These are phyloP conservation scores for Ettlia oleoabundans DNA, from an alignment of 139 green algal species.

Conservation along the genomic window DNA sequence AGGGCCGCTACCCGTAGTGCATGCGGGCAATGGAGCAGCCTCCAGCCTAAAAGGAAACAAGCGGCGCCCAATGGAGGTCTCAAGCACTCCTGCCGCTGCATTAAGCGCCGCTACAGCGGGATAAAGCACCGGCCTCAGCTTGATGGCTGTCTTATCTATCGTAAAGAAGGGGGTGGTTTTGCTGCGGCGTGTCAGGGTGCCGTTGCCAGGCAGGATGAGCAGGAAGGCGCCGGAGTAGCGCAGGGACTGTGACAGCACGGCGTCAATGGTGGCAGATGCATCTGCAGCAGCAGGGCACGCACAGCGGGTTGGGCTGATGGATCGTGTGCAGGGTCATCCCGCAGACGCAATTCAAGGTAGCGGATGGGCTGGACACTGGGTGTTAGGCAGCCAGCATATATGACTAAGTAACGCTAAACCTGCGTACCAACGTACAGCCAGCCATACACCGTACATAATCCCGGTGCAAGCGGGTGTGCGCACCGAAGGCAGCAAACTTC, in stretches of 20 bases:
- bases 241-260: not conserved
- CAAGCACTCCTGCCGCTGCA: not conserved
- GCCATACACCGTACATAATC: no score
- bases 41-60: conserved; percentile 44
- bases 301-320: no score
- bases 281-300: not conserved
- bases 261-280: not conserved
- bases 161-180: conserved; percentile 27
- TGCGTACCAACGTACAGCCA: no score
- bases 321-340: not conserved
- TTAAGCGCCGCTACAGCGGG: conserved; percentile 31
- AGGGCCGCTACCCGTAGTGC: not conserved
- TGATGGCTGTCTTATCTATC: not conserved
- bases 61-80: not conserved
- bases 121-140: not conserved
- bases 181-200: not conserved
- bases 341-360: no score
- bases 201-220: conserved; percentile 22
- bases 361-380: no score
- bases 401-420: no score
- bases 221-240: conserved; percentile 13
- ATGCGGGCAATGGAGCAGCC: not conserved
- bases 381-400: no score
- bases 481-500: not conserved
- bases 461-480: not conserved